Base-by-base conservation (phyloP, 208 protist species). In the Herpetomonas samuelpessoai region DNA sequence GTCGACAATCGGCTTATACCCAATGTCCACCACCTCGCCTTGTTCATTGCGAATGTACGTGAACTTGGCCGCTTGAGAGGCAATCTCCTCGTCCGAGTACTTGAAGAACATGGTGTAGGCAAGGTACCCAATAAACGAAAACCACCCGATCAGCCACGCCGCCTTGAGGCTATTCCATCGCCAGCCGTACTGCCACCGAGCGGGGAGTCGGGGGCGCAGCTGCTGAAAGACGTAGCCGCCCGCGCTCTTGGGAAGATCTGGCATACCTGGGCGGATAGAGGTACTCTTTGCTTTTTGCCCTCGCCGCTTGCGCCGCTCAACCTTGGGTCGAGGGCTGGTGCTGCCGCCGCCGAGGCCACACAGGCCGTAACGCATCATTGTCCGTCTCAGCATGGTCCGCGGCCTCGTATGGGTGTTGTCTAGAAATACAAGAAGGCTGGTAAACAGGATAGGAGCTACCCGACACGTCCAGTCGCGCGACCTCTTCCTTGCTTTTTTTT, bases 131-230 rank as follows among this genome's bases (percentile, higher is more conserved):
- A 83, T 67, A 31, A 89, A 82, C 2, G 76, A 86, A 25, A 71
- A 46, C 66, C 75, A 80, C 3, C 71, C 59, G 7, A 71, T 73
- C 9, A 92, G 53, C 85, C 88, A 95, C 1, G 72, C 18, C 0
- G 49, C 58, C 56, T 91, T 82, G 21, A 95, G 71, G 27, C 62
- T 54, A 44, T 78, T 88, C 83, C 84, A 95, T 0, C 85, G 79
- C 84, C 85, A 90, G 39, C 84, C 88, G 65, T 95, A 95, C 75
- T 91, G 88, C 88, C 88, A 95, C 2, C 68, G 54, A 29, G 74
- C 67, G 2, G 88, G 88, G 55, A 95, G 74, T 18, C 76, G 81
- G 22, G 82, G 88, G 3, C 88, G 76, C 2, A 95, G 65, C 61
- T 90, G 80, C 54, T 85, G 79, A 45, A 95, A 91, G 2, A 93